Conservation (phyloP, 345 rosid genomes). For the Aquilaria yunnanensis region DNA sequence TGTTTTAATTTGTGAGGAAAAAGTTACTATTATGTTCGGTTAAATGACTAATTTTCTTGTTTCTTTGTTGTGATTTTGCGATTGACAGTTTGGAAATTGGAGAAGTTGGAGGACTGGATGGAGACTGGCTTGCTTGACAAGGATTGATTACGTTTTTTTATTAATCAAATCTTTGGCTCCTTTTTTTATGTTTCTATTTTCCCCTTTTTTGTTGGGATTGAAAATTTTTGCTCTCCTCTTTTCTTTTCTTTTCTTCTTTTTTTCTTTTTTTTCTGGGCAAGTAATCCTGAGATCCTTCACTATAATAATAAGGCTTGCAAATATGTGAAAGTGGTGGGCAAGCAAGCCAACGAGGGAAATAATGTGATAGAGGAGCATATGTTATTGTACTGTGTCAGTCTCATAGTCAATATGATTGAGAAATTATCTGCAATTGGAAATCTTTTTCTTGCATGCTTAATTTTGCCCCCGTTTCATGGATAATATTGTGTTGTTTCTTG, state of each 20-base stretch:
- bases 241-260: background rate
- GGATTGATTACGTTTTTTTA: conserved; percentile 53
- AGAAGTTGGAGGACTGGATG: conserved; percentile 85
- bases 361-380: conserved; percentile 21
- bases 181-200: conserved; percentile 7
- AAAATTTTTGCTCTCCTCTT: conserved; percentile 4
- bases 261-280: conserved; percentile 11
- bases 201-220: conserved; percentile 4
- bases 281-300: conserved; percentile 8
- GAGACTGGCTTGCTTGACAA: conserved; percentile 87
- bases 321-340: conserved; percentile 22
- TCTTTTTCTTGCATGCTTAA: conserved; percentile 12
- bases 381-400: too few relatives aligned
- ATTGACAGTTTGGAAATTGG: conserved; percentile 83
- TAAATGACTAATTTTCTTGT: too few relatives aligned
- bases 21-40: too few relatives aligned
- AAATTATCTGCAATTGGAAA: background rate
- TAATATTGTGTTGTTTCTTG: too few relatives aligned
- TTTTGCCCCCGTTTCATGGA: too few relatives aligned
- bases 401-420: background rate
- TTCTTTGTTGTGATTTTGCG: conserved; percentile 5
- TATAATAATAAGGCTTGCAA: conserved; percentile 47
- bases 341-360: conserved; percentile 26
- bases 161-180: conserved; percentile 55
- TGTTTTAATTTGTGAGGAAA: background rate